Conservation (phyloP, 495 filamentous ascomycete genomes). For the Neurospora sp. region DNA sequence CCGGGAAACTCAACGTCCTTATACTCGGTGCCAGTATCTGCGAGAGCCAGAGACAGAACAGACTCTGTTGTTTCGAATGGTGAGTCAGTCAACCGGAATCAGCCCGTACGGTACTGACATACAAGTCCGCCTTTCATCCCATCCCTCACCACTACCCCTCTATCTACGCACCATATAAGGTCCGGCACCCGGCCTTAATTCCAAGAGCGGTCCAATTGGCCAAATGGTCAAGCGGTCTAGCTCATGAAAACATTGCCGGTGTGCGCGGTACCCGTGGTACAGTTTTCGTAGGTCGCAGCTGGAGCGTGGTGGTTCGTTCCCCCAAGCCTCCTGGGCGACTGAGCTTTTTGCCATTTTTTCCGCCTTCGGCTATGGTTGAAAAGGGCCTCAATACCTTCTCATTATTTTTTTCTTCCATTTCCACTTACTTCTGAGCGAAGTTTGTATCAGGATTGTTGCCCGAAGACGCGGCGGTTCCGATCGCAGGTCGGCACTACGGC, state of each 20-base stretch:
- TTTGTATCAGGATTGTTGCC: not conserved
- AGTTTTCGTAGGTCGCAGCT: not conserved
- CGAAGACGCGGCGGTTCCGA: not conserved
- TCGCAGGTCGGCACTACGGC: not conserved
- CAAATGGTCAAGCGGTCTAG: not conserved
- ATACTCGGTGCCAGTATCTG: conserved; percentile 45
- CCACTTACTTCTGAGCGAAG: not conserved
- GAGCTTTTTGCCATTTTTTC: not conserved
- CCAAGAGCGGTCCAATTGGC: not conserved
- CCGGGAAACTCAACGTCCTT: conserved; percentile 49
- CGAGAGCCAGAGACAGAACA: conserved; percentile 32
- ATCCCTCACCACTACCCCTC: not conserved
- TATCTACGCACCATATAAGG: not conserved
- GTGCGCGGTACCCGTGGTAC: not conserved
- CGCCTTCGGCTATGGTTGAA: not conserved
- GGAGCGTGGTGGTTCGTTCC: not conserved
- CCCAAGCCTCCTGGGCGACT: not conserved
- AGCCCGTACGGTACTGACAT: not conserved
- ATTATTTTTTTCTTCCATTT: not conserved
- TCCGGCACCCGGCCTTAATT: not conserved
- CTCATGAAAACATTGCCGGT: not conserved
- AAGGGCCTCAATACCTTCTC: not conserved
- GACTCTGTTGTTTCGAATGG: conserved; percentile 50
- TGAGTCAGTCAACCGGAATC: conserved; percentile 12
- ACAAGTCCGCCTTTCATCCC: not conserved